Evolutionary conservation across 1,284 basidiomycete species (phyloP), one percentile per base, ranked within the genome.

Genomic region (Cryptococcus sp.): DNA sequence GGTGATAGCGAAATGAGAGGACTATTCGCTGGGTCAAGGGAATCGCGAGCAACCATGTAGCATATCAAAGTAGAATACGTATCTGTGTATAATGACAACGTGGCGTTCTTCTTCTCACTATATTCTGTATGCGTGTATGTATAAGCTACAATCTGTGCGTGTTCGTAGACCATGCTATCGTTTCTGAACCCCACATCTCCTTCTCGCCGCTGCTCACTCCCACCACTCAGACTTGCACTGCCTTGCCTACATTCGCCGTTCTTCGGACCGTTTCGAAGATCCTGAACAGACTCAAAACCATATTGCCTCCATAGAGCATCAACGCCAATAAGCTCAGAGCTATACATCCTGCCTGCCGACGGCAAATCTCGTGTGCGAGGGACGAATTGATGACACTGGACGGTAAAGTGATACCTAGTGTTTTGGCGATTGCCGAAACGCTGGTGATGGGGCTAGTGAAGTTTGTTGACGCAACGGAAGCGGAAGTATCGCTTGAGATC

Each of bases 201-300:
- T 35, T 35, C 31, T 35, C 31, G 31, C 31, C 31, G 31, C 8
- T 35, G 31, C 31, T 35, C 31, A 2, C 7, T 35, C 31, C 13
- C 31, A 35, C 3, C 10, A 10, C 31, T 35, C 31, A 35, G 7
- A 35, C 31, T 35, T 35, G 31, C 11, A 70, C 62, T 13, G 69
- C 67, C 47, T 55, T 59, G 31, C 63, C 64, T 5, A 65, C 61
- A 50, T 71, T 61, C 39, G 70, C 70, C 0, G 72, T 75, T 47
- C 75, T 61, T 35, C 76, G 73, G n/a, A 82, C 78, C 52, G 79
- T 80, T 59, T 78, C 77, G 53, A 82, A 81, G 53, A 81, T 81
- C 47, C 81, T 71, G 60, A 81, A 82, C 15, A 82, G 66, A 39
- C 74, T 76, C 38, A 82, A 68, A 41, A 81, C 74, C 71, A 82